Base-by-base conservation (phyloP, 495 filamentous ascomycete genomes). In the Polyplosphaeria fusca region DNA sequence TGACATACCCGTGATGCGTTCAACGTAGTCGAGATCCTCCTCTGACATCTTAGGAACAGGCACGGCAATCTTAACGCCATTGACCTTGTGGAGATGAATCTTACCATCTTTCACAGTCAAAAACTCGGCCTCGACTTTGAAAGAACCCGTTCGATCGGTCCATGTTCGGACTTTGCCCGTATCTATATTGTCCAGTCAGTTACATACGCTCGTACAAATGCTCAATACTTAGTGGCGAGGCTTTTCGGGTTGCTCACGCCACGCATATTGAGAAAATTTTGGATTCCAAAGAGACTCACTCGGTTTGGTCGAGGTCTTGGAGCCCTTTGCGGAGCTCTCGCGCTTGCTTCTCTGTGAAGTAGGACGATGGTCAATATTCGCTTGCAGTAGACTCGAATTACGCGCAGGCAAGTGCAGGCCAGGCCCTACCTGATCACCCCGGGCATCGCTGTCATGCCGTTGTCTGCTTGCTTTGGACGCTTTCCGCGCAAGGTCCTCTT, bases 1-100 rank as follows among this genome's bases (percentile, higher is more conserved):
- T 11, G 91, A 96, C 14, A 87, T 76, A n/a, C 90, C 90, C 14
- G 91, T 90, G 13, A 80, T 73, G 48, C 80, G 80, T 71, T 99
- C 93, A 26, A 97, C 91, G 58, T 93, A 96, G 73, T 96, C 91
- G 22, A 99, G 74, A 71, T 99, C 93, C 64, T 91, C 87, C 38
- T 90, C 76, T 1, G 92, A 89, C 93, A 99, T 99, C 71, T 97
- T 97, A 9, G 82, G 71, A 32, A 96, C 82, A 22, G 93, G 92
- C 3, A 99, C 93, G 5, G 93, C 93, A 71, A 99, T 99, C 70
- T 96, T 96, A 44, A 99, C 89, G 11, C 93, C 93, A 67, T 99
- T 99, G 68, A 85, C 76, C 76, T 99, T 99, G 75, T 99, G 93
- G 4, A 99, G 78, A 71, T 97, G 93, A 58, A 99, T 93, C 75